Base-by-base conservation (phyloP, 768 basidiomycete species). In the Pleurotus salmoneostramineus region DNA sequence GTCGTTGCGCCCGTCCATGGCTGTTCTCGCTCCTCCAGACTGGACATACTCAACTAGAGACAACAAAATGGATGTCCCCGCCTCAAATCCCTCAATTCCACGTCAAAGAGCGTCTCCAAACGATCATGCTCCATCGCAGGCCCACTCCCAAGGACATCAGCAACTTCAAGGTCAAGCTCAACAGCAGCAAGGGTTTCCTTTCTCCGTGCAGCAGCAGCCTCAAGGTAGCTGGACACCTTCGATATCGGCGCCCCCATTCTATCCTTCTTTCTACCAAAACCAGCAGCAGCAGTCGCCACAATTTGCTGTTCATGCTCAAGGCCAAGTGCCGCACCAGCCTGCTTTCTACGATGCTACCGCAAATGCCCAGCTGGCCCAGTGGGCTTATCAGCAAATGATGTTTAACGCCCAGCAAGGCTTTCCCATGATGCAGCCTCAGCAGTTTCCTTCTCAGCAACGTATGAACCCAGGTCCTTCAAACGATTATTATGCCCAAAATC, bases 361-460 rank as follows among this genome's bases (percentile, higher is more conserved):
- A 8, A 85, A 87, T 62, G 88, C 88, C 54, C 88, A 88, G 62
- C 83, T 91, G 57, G 87, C 89, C 3, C 89, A 90, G 69, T 93
- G 91, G 91, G 89, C 91, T 37, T 93, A 93, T 73, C 91, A 92
- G 72, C 91, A 93, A 66, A 92, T 93, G 91, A 85, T 93, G 85
- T 88, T 84, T 74, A 85, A 82, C 65, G 85, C 85, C 48, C 82
- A 85, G 63, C 83, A 83, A 48, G 76, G 73, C 47, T 80, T 77
- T 65, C 70, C 63, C 60, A 74, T 75, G 59, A 73, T 77, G n/a
- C 76, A 82, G 63, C 77, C 75, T 61, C 70, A 78, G 65, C 78
- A 78, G 51, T 69, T 73, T 31, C 72, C 66, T 42, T 69, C 68
- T 49, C 70, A 72, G 45, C 80, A 80, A 65, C 77, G 80, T 40